A percentile compares a stretch with the other conserved stretches of the same genome.
These are phyloP conservation scores for Talaromyces ruber DNA, from an alignment of 495 filamentous ascomycete genomes.

Conservation along the genomic window DNA sequence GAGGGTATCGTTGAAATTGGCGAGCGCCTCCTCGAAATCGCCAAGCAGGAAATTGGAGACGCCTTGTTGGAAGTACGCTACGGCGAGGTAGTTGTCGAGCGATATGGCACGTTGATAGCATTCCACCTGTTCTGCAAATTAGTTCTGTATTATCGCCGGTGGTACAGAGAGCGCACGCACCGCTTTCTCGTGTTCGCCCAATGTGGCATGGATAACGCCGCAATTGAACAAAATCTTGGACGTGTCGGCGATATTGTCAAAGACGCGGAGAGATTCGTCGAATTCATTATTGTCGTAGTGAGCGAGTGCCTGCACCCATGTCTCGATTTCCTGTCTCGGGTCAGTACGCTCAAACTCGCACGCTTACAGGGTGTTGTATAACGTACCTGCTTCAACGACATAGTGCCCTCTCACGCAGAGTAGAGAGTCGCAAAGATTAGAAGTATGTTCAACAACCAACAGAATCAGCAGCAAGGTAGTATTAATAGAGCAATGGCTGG, in stretches of 20 bases:
- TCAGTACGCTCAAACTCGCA: not conserved
- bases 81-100: conserved; percentile 88
- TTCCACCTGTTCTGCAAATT: conserved; percentile 57
- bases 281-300: conserved; percentile 97
- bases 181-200: conserved; percentile 94
- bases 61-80: conserved; percentile 97
- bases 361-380: not conserved
- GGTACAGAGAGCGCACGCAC: conserved; percentile 51
- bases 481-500: not conserved
- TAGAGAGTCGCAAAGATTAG: not conserved
- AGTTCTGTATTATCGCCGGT: not conserved
- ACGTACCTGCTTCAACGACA: conserved; percentile 1
- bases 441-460: not conserved
- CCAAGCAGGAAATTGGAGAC: conserved; percentile 97
- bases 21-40: conserved; percentile 94
- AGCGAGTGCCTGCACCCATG: conserved; percentile 86
- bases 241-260: conserved; percentile 84
- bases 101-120: conserved; percentile 87
- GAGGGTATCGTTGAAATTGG: conserved; percentile 98
- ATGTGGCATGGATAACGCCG: conserved; percentile 93
- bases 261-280: conserved; percentile 72
- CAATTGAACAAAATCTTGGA: conserved; percentile 99
- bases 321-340: conserved; percentile 92
- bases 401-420: not conserved
- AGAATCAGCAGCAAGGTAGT: not conserved